A percentile compares a stretch with the other conserved stretches of the same genome.
Evolutionary conservation across 2,329 filamentous ascomycete species (phyloP).

Genomic region (Exophiala spinifera): DNA sequence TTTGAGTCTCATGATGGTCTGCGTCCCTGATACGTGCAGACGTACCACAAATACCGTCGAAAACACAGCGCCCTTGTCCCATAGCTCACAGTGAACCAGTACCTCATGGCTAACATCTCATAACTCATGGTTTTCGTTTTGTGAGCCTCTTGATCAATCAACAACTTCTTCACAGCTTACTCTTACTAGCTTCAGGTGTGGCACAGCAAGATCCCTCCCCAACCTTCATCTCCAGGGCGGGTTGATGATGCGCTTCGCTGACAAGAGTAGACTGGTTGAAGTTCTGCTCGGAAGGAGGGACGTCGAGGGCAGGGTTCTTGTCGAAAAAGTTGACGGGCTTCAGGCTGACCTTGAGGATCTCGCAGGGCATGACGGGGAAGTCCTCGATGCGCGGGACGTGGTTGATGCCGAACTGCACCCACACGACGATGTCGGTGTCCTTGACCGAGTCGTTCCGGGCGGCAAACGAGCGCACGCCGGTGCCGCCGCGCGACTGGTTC

Average conservation of each 20-base stretch:
- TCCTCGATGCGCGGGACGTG: conserved; percentile 64
- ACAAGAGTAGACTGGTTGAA: conserved; percentile 38
- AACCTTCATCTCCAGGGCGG: conserved; percentile 15
- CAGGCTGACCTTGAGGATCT: conserved; percentile 49
- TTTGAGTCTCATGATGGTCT: too few species aligned
- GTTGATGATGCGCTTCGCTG: conserved; percentile 23
- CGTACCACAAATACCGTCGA: too few species aligned
- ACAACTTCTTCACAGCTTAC: conserved; percentile 15
- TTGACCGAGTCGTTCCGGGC: conserved; percentile 43
- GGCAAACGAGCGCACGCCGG: conserved; percentile 54
- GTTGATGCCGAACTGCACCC: conserved; percentile 59
- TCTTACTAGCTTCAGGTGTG: conserved; percentile 10
- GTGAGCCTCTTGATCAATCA: too few species aligned
- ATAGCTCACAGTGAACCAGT: too few species aligned
- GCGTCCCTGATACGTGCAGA: too few species aligned
- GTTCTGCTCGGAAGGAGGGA: conserved; percentile 41
- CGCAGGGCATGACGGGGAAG: conserved; percentile 67
- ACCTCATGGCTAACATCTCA: neutral
- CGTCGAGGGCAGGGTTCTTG: conserved; percentile 51
- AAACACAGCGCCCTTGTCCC: too few species aligned
- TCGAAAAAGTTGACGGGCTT: conserved; percentile 53
- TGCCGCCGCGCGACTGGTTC: conserved; percentile 54
- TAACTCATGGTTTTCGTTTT: too few species aligned
- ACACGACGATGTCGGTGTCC: conserved; percentile 54
- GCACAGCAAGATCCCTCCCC: conserved; percentile 21